phyloP scores from a whole-genome alignment of 768 basidiomycete genomes.

The Mrakia gelida region DNA sequence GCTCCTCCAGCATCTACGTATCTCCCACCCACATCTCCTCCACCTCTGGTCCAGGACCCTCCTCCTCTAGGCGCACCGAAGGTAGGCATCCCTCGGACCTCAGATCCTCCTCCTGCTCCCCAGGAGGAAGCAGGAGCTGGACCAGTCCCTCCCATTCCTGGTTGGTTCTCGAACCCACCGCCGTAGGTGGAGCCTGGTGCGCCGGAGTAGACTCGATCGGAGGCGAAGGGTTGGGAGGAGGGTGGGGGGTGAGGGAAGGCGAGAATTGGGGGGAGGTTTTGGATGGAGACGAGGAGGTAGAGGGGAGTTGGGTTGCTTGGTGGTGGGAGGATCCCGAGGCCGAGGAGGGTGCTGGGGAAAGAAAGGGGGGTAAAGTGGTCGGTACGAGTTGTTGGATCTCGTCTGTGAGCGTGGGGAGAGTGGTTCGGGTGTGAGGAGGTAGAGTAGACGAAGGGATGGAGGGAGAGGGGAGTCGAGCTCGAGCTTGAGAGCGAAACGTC shows the following conservation, averaged over 20 bases:
- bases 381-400: no score
- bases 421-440: not conserved
- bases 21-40: not conserved
- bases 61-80: slow-evolving; percentile 6
- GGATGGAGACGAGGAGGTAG: slow-evolving; percentile 8
- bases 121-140: not conserved
- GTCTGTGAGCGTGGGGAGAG: no score
- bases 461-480: no score
- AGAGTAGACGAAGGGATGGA: not conserved
- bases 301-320: not conserved
- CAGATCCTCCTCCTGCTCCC: not conserved
- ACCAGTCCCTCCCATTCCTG: not conserved
- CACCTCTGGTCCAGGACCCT: not conserved
- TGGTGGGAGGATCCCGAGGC: not conserved
- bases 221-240: not conserved
- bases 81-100: not conserved
- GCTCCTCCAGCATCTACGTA: not conserved
- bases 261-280: not conserved
- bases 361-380: not conserved
- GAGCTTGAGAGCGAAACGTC: no score
- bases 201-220: slow-evolving; percentile 4
- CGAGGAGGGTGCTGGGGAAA: not conserved
- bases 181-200: not conserved
- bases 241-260: not conserved
- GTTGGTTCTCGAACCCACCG: not conserved